Conservation (phyloP, 75 land plant genomes). For the Azolla pinnata region DNA sequence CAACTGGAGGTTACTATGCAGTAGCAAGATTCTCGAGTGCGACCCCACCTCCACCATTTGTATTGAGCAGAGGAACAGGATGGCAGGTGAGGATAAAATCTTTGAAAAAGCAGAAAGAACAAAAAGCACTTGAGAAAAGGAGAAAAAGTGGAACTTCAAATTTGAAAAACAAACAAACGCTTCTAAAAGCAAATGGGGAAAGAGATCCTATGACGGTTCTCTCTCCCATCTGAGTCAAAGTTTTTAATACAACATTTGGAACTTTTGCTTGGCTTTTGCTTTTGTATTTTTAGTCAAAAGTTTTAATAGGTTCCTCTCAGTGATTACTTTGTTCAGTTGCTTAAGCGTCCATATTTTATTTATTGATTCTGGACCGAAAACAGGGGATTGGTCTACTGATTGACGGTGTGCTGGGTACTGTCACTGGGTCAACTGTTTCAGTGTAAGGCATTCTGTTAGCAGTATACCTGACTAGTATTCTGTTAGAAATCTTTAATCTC, state of each 20-base stretch:
- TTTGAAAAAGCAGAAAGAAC: too few species aligned
- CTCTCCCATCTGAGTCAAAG: not conserved
- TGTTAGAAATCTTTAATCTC: too few species aligned
- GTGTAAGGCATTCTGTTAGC: slow-evolving; percentile 64
- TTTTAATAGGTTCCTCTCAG: too few species aligned
- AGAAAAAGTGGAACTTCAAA: too few species aligned
- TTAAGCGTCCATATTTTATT: not conserved
- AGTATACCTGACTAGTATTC: too few species aligned
- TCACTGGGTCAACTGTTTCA: slow-evolving; percentile 85
- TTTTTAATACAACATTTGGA: not conserved
- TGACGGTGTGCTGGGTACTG: slow-evolving; percentile 90
- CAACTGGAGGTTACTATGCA: slow-evolving; percentile 69
- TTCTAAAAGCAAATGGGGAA: too few species aligned
- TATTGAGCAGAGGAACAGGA: slow-evolving; percentile 78
- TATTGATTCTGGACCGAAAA: not conserved
- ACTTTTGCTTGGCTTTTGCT: not conserved
- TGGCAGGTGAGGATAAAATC: slow-evolving; percentile 59
- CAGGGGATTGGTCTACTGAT: slow-evolving; percentile 85
- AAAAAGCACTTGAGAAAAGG: too few species aligned
- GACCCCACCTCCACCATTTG: slow-evolving; percentile 77
- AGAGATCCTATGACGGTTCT: not conserved
- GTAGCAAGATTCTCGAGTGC: slow-evolving; percentile 70
- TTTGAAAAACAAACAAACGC: too few species aligned
- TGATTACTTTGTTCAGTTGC: too few species aligned
- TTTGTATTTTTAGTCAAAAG: too few species aligned